These are phyloP conservation scores for Mycocentrospora acerina DNA, from an alignment of 2,329 filamentous ascomycete species.

Conservation along the genomic window DNA sequence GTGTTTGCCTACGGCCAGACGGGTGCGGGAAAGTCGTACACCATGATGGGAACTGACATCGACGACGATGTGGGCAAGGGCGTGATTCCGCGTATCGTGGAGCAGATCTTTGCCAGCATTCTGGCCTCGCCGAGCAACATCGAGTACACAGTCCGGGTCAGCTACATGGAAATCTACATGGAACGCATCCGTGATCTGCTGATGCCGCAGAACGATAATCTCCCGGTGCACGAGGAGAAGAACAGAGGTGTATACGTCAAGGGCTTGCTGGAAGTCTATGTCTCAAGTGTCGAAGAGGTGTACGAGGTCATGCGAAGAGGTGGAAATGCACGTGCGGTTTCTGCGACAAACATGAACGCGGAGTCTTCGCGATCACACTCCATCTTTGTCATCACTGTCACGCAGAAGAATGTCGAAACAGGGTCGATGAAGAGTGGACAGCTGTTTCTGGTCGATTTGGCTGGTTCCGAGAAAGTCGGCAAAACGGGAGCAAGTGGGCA, in stretches of 20 bases:
- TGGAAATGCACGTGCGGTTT: conserved; percentile 84
- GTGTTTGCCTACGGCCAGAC: conserved; percentile 99
- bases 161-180: conserved; percentile 99
- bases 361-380: conserved; percentile 98
- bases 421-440: conserved; percentile 95
- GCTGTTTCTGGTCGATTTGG: conserved; percentile 95
- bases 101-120: conserved; percentile 97
- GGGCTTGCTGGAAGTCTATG: conserved; percentile 90
- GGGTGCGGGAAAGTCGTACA: conserved; percentile 97
- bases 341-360: conserved; percentile 98
- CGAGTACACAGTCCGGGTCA: conserved; percentile 97
- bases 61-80: conserved; percentile 84
- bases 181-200: conserved; percentile 94
- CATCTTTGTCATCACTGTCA: conserved; percentile 95
- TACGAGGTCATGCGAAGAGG: conserved; percentile 96
- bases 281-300: conserved; percentile 91
- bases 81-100: conserved; percentile 94
- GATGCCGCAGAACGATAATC: conserved; percentile 89
- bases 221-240: conserved; percentile 98
- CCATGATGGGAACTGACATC: conserved; percentile 97
- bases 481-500: conserved; percentile 98
- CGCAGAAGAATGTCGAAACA: conserved; percentile 96
- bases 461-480: conserved; percentile 96
- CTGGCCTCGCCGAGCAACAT: conserved; percentile 88
- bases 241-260: conserved; percentile 95